Base-by-base conservation (phyloP, 2,329 filamentous ascomycete genomes). In the Hypoxylon sp. region DNA sequence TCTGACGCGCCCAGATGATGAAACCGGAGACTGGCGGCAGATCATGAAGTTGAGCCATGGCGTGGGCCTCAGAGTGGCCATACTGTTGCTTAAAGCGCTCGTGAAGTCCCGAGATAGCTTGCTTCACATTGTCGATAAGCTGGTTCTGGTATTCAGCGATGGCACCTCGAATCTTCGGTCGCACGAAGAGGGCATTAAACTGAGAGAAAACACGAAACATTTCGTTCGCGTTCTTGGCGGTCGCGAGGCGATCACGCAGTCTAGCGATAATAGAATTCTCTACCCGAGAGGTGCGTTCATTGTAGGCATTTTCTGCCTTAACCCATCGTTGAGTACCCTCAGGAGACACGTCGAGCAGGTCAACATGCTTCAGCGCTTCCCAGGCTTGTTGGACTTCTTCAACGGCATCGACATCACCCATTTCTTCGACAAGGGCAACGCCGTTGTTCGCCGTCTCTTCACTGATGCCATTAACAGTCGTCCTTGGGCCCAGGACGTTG, bases 181-280 rank as follows among this genome's bases (percentile, higher is more conserved):
- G 89, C 60, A 99, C 95, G 72, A 99, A 97, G 28, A 99, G 89
- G 1, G 96, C 96, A 77, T 99, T 99, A 86, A 99, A 99, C 77
- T 98, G 98, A 55, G 96, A 98, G 78, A 99, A 99, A 66, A 99
- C 96, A 57, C 96, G 92, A 79, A 99, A 99, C 96, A 99, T 99
- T 80, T 99, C 96, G 76, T 97, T 98, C 40, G 96, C 96, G 67
- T 93, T 97, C 84, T 97, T 97, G 11, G 96, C 95, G 5, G 93
- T 97, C 12, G 94, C 96, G 59, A 99, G 85, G 62, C 96, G 91
- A 79, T 99, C 96, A 74, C 96, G 88, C 30, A 99, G 84, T 56
- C 93, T 88, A 32, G 96, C 93, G 77, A 99, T 99, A 78, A 99
- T 99, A 2, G 96, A 97, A 80, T 99, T 99, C 78, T 99, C 96